Evolutionary conservation across 179 eudicot species (phyloP).

Genomic region (Patellifolia procumbens): DNA sequence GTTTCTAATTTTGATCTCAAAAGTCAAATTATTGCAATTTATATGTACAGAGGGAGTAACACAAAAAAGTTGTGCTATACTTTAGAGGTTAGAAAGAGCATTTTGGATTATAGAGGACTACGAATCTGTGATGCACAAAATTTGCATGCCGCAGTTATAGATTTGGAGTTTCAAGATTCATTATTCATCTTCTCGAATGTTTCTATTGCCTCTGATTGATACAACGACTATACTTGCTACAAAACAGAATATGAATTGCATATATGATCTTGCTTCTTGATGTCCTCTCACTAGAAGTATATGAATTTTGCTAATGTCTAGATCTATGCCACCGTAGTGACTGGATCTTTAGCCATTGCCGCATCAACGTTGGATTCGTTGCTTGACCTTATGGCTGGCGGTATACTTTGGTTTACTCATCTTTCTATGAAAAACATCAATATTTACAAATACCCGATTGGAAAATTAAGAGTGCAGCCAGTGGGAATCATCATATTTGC

Average conservation of each 20-base stretch:
- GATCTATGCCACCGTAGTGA: constrained; percentile 76
- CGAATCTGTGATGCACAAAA: too few species aligned
- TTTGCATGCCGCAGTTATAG: too few species aligned
- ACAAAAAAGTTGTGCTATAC: neutral
- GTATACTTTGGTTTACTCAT: constrained; percentile 93
- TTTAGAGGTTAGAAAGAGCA: too few species aligned
- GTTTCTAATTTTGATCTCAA: too few species aligned
- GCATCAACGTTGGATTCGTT: constrained; percentile 96
- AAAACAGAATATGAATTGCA: neutral
- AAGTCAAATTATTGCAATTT: too few species aligned
- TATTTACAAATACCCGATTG: constrained; percentile 90
- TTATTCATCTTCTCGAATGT: too few species aligned
- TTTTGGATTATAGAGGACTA: neutral
- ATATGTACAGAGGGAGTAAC: too few species aligned
- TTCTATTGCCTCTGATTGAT: too few species aligned
- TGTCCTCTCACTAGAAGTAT: neutral
- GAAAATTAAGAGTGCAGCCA: constrained; percentile 94
- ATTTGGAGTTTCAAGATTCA: too few species aligned
- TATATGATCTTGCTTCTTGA: neutral
- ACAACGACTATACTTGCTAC: neutral
- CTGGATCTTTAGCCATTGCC: constrained; percentile 91
- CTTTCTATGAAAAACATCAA: constrained; percentile 82
- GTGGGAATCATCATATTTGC: constrained; percentile 95
- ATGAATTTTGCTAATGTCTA: constrained; percentile 25
- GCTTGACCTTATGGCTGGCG: constrained; percentile 94